Base-by-base conservation (phyloP, 2,329 filamentous ascomycete species). In the Colletotrichum phormii region DNA sequence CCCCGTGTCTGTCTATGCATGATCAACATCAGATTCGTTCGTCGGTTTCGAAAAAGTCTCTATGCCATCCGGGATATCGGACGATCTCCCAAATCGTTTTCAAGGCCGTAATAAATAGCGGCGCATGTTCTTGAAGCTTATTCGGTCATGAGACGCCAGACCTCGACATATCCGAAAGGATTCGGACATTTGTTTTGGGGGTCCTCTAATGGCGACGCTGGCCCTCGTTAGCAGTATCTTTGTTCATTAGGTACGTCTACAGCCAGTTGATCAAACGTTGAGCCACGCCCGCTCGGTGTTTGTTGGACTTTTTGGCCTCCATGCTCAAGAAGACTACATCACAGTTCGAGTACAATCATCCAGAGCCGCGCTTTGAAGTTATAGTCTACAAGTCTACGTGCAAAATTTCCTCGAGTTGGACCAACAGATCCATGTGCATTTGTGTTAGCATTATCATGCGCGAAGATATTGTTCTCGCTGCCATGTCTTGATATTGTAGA, bases 141-240 rank as follows among this genome's bases (percentile, higher is more conserved):
- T n/a, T 37, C 46, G 31, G 9, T 46, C 46, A 24, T 33, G 26
- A 13, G 58, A 12, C 46, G 59, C 49, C 33, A 24, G 8, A 35
- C 24, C 35, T 61, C 61, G 67, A 65, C 26, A 29, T 29, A 70
- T 46, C 71, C 71, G 71, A 49, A 57, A 57, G 66, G 55, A 71
- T 70, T 53, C 26, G 60, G 29, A 37, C 46, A 33, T 11, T 53
- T 22, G 9, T n/a, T 11, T 53, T 18, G 22, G 26, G 51, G 51
- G 24, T 35, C 7, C 18, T 8, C 33, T 9, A 15, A 12, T 57
- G 22, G 9, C 18, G 22, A 22, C 24, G n/a, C 9, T 33, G 26
- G 15, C n/a, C 42, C 26, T 9, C 49, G 6, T 62, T 11, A 3
- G 12, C 5, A 9, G 18, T 26, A 1, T 18, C 18, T 13, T 33